Evolutionary conservation across 768 basidiomycete genomes (phyloP).

Genomic region (Amanita rubescens): DNA sequence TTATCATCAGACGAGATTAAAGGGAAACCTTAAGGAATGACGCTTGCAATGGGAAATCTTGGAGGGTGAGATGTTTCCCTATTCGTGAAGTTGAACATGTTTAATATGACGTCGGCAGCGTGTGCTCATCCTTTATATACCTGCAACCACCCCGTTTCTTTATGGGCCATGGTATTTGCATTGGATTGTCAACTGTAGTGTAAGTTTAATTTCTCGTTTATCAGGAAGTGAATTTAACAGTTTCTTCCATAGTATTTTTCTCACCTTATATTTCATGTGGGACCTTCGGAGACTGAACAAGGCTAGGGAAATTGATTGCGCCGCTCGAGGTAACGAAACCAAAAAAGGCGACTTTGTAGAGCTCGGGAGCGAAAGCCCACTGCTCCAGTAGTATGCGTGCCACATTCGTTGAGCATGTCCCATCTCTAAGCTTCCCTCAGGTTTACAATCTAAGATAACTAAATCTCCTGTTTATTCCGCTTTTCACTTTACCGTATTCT

Average conservation of each 20-base stretch:
- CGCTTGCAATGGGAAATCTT: slow-evolving; percentile 46
- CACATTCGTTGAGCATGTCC: background rate
- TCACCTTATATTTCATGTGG: slow-evolving; percentile 39
- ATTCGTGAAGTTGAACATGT: background rate
- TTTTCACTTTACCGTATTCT: no score
- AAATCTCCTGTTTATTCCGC: no score
- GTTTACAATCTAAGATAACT: no score
- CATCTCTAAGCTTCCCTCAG: no score
- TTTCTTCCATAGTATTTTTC: slow-evolving; percentile 20
- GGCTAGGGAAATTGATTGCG: slow-evolving; percentile 37
- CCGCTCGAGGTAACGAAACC: slow-evolving; percentile 28
- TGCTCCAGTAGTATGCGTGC: slow-evolving; percentile 42
- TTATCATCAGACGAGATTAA: background rate
- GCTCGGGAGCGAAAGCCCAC: slow-evolving; percentile 47
- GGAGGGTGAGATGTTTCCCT: slow-evolving; percentile 28
- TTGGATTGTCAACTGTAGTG: slow-evolving; percentile 27
- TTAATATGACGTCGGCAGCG: slow-evolving; percentile 21
- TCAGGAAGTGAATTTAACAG: background rate
- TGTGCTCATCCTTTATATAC: slow-evolving; percentile 34
- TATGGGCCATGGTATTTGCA: slow-evolving; percentile 28
- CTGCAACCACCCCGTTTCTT: slow-evolving; percentile 29
- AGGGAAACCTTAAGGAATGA: slow-evolving; percentile 20
- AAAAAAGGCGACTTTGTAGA: slow-evolving; percentile 34
- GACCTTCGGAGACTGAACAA: slow-evolving; percentile 43
- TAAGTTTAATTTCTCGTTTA: slow-evolving; percentile 13